Evolutionary conservation across 139 green algal species (phyloP).

Genomic region (Picochlorum sp.): DNA sequence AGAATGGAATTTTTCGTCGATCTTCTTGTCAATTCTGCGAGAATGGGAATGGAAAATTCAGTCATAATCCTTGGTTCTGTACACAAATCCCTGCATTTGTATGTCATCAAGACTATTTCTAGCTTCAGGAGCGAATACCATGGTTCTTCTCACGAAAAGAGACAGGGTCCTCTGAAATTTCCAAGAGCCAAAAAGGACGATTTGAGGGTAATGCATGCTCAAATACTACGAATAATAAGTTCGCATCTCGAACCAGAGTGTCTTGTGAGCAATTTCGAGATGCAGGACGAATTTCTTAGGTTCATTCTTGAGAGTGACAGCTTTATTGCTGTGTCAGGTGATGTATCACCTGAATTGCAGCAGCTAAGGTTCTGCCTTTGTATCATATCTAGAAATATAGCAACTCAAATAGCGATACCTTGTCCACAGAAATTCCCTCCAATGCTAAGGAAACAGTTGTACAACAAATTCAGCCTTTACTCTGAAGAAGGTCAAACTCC

Average conservation of each 20-base stretch:
- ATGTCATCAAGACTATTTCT: background rate
- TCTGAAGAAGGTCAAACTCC: slow-evolving; percentile 37
- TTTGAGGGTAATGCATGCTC: background rate
- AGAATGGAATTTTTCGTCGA: background rate
- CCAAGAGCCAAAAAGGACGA: background rate
- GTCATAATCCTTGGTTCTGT: background rate
- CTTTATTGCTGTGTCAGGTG: slow-evolving; percentile 24
- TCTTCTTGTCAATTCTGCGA: background rate
- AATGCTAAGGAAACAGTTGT: slow-evolving; percentile 28
- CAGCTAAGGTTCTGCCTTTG: slow-evolving; percentile 59
- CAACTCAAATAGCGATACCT: slow-evolving; percentile 8
- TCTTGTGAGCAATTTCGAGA: slow-evolving; percentile 12
- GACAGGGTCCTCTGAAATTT: background rate
- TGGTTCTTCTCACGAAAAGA: background rate
- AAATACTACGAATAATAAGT: slow-evolving; percentile 30
- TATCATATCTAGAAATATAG: slow-evolving; percentile 22
- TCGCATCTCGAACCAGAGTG: slow-evolving; percentile 27
- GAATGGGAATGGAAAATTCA: background rate
- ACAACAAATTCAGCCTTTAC: slow-evolving; percentile 41
- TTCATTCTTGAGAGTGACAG: slow-evolving; percentile 50
- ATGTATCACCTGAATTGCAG: slow-evolving; percentile 24
- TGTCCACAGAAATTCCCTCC: slow-evolving; percentile 13
- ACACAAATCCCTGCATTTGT: background rate
- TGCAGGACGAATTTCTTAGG: slow-evolving; percentile 42
- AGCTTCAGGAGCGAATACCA: background rate